phyloP scores from a whole-genome alignment of 441 rosid species.

The Jatropha multifida region DNA sequence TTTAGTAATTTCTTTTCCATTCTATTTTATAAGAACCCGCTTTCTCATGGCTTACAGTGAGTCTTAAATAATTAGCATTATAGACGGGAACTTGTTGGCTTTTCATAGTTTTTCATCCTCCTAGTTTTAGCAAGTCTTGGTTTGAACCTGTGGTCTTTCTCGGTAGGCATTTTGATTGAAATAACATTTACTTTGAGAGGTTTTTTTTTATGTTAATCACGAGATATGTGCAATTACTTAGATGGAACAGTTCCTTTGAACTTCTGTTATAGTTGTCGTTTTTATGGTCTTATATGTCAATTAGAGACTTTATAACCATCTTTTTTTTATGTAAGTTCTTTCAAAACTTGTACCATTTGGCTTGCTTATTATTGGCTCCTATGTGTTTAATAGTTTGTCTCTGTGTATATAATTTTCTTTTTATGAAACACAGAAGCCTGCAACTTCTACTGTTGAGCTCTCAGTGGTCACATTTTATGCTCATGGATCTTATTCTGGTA shows the following conservation, averaged over 20 bases:
- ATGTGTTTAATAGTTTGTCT: background rate
- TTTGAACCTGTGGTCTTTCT: background rate
- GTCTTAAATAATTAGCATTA: background rate
- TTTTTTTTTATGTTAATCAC: background rate
- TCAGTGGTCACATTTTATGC: slow-evolving; percentile 69
- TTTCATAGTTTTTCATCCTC: background rate
- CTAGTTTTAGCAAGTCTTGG: background rate
- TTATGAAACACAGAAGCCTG: slow-evolving; percentile 51
- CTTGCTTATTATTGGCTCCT: background rate
- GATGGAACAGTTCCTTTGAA: slow-evolving; percentile 1
- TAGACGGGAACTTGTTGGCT: background rate
- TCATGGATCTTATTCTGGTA: slow-evolving; percentile 85
- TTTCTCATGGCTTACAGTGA: background rate
- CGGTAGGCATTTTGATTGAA: background rate
- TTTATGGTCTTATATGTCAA: background rate
- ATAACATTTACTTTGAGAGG: background rate
- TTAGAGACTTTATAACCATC: background rate
- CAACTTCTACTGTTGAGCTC: slow-evolving; percentile 62
- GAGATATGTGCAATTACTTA: background rate
- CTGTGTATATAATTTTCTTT: background rate
- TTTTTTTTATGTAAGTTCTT: background rate
- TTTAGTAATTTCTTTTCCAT: slow-evolving; percentile 5
- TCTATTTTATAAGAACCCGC: background rate
- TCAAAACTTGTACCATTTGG: background rate
- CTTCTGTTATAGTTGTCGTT: slow-evolving; percentile 3